Conservation (phyloP, 176 grass and related monocot genomes). For the Tuctoria greenei region DNA sequence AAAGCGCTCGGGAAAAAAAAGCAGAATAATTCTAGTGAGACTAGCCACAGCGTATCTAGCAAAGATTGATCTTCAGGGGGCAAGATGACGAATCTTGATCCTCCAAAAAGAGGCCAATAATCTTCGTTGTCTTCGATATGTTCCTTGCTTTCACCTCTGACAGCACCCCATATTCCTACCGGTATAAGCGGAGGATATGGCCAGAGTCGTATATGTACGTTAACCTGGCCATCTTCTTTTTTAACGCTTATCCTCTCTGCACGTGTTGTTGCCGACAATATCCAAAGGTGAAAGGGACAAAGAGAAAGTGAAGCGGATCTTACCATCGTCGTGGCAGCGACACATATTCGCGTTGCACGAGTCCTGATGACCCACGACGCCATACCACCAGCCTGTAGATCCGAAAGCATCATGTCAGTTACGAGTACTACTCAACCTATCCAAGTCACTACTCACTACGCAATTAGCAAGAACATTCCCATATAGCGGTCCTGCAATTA, state of each 20-base stretch:
- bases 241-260: neutral
- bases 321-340: conserved; percentile 76
- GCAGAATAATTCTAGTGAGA: neutral
- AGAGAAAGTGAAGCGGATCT: conserved; percentile 23
- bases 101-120: neutral
- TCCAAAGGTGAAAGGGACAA: neutral
- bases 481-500: neutral
- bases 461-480: neutral
- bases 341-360: conserved; percentile 61
- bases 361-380: conserved; percentile 74
- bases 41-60: neutral
- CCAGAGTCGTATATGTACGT: neutral
- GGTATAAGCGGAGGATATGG: conserved; percentile 6
- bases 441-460: too few species aligned
- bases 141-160: neutral
- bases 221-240: neutral
- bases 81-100: conserved; percentile 11
- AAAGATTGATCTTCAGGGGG: conserved; percentile 20
- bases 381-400: conserved; percentile 90
- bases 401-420: conserved; percentile 18
- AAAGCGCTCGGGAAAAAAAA: too few species aligned
- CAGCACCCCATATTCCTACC: neutral
- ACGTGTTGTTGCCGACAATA: conserved; percentile 23
- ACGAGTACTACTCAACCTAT: neutral
- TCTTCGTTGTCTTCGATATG: conserved; percentile 15